These are phyloP conservation scores for Dunaliella sp. DNA, from an alignment of 139 green algal genomes.

Conservation along the genomic window DNA sequence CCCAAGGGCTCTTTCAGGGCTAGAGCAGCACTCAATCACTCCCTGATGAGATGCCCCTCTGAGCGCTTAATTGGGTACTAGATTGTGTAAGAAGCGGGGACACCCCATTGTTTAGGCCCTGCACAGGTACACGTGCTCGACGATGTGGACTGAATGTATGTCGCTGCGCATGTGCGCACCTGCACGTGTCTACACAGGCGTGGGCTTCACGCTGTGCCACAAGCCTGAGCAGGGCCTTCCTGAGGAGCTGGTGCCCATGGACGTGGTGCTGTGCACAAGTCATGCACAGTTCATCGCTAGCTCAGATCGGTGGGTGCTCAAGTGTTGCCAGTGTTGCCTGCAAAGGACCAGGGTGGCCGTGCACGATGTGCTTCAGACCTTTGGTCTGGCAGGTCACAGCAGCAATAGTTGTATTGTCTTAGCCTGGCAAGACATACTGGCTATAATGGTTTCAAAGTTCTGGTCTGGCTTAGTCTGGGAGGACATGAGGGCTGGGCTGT, in stretches of 20 bases:
- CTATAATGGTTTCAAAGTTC: not conserved
- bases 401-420: not conserved
- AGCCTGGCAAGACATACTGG: not conserved
- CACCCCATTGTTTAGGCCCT: no score
- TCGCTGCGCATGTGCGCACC: no score
- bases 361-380: not conserved
- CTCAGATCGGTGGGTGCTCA: not conserved
- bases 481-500: no score
- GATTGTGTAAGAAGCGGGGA: no score
- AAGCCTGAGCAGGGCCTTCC: not conserved
- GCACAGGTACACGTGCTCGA: no score
- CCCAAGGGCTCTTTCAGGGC: no score
- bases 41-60: no score
- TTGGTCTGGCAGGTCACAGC: not conserved
- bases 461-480: no score
- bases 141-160: no score
- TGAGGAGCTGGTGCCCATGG: not conserved
- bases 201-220: not conserved
- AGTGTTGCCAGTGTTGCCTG: not conserved
- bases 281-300: not conserved
- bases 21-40: no score
- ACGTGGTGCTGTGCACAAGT: not conserved
- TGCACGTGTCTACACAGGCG: no score
- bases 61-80: no score
- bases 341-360: not conserved